phyloP scores from a whole-genome alignment of 768 basidiomycete genomes.

The Panus rudis region DNA sequence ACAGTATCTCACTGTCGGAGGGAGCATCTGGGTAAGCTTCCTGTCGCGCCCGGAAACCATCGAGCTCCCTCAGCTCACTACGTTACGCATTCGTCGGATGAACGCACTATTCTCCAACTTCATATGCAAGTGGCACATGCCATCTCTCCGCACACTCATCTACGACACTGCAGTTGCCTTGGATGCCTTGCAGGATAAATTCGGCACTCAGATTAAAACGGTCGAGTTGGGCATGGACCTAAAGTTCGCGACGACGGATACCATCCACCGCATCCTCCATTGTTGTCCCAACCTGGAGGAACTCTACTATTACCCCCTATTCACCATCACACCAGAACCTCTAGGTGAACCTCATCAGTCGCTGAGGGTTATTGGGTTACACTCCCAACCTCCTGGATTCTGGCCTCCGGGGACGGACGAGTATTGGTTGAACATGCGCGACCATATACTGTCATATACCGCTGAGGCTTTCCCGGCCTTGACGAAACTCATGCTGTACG shows the following conservation, averaged over 20 bases:
- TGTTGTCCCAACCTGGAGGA: conserved; percentile 39
- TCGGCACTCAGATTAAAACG: conserved; percentile 42
- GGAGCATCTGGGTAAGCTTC: conserved; percentile 25
- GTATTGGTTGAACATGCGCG: conserved; percentile 34
- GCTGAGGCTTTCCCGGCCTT: conserved; percentile 42
- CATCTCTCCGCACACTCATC: conserved; percentile 44
- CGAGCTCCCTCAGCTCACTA: conserved; percentile 40
- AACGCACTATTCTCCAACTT: conserved; percentile 46
- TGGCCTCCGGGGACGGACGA: too few species aligned
- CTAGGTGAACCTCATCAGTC: conserved; percentile 15
- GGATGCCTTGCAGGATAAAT: conserved; percentile 30
- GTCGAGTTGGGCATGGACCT: conserved; percentile 55
- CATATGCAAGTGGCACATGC: conserved; percentile 44
- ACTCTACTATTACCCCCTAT: conserved; percentile 42
- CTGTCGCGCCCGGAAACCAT: conserved; percentile 21
- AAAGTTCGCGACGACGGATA: conserved; percentile 45
- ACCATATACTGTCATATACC: conserved; percentile 33
- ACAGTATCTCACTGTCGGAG: conserved; percentile 51
- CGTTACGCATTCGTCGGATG: conserved; percentile 43
- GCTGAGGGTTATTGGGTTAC: conserved; percentile 43
- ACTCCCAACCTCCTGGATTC: too few species aligned
- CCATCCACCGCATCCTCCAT: conserved; percentile 39
- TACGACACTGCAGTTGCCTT: conserved; percentile 38
- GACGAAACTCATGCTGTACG: conserved; percentile 38
- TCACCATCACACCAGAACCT: conserved; percentile 14